phyloP scores from a whole-genome alignment of 495 filamentous ascomycete genomes.

The Trichoderma reesei region DNA sequence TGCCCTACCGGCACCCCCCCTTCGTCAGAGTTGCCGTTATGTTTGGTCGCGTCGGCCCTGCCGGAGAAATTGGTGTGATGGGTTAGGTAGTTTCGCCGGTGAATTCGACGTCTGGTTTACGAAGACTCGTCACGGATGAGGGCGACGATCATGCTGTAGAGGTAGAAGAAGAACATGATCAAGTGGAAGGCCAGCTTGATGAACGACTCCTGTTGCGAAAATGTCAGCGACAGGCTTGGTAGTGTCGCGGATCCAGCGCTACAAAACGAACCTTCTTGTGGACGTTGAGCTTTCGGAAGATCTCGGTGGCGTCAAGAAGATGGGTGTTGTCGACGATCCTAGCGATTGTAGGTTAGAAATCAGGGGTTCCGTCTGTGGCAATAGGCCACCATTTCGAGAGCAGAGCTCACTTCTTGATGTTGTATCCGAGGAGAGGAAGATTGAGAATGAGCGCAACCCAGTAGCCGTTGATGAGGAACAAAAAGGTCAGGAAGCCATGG shows the following conservation, averaged over 20 bases:
- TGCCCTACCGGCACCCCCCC: background rate
- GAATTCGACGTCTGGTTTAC: slow-evolving; percentile 36
- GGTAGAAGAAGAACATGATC: slow-evolving; percentile 99
- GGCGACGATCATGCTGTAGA: slow-evolving; percentile 99
- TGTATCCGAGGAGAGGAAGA: slow-evolving; percentile 84
- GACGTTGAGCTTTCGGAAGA: slow-evolving; percentile 97
- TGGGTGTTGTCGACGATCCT: slow-evolving; percentile 97
- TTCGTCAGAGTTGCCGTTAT: slow-evolving; percentile 1
- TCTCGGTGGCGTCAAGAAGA: slow-evolving; percentile 94
- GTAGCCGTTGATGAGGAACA: slow-evolving; percentile 98
- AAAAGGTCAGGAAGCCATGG: slow-evolving; percentile 83
- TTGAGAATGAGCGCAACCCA: slow-evolving; percentile 92
- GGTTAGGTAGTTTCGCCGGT: background rate
- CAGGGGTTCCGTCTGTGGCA: background rate
- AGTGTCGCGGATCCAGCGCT: background rate
- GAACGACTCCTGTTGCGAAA: slow-evolving; percentile 79
- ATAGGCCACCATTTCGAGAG: slow-evolving; percentile 11
- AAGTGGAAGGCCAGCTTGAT: slow-evolving; percentile 98
- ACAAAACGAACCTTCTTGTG: slow-evolving; percentile 78
- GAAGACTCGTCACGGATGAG: slow-evolving; percentile 91
- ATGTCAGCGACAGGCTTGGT: background rate
- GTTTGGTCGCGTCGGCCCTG: background rate
- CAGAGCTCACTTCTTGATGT: slow-evolving; percentile 87
- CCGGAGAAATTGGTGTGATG: slow-evolving; percentile 1
- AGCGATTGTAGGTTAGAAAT: slow-evolving; percentile 14